Evolutionary conservation across 352 stramenopile species (phyloP).

Genomic region (Globisporangium viniferum): DNA sequence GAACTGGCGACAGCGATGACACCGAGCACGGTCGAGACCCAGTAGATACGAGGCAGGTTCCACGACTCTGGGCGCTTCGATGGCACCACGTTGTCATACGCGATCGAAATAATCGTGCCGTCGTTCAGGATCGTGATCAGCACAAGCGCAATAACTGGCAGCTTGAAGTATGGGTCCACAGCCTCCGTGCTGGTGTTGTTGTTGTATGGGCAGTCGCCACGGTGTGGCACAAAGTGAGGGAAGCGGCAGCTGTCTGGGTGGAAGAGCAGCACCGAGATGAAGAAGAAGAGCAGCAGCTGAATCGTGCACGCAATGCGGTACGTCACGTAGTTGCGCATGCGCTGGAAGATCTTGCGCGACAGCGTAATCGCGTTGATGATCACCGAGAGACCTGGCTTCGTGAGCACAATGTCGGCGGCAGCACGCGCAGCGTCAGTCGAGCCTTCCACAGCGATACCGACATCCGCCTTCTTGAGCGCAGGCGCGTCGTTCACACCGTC

Average conservation of each 20-base stretch:
- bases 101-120: constrained; percentile 90
- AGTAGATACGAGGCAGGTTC: constrained; percentile 68
- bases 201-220: constrained; percentile 51
- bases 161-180: constrained; percentile 84
- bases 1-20: constrained; percentile 81
- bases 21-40: constrained; percentile 51
- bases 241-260: constrained; percentile 78
- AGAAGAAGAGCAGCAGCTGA: constrained; percentile 92
- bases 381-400: constrained; percentile 89
- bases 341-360: constrained; percentile 92
- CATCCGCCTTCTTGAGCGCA: constrained; percentile 64
- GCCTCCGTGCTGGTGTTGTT: constrained; percentile 32
- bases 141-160: constrained; percentile 92
- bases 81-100: constrained; percentile 85
- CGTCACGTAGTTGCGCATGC: constrained; percentile 93
- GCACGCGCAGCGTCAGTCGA: constrained; percentile 86
- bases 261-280: constrained; percentile 90
- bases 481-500: constrained; percentile 68
- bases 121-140: constrained; percentile 96
- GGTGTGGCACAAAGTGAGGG: constrained; percentile 55
- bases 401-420: constrained; percentile 94
- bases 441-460: constrained; percentile 80
- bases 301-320: constrained; percentile 92
- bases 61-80: constrained; percentile 67
- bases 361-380: constrained; percentile 90